phyloP scores from a whole-genome alignment of 805 yeast genomes.

The Yamadazyma sp. region DNA sequence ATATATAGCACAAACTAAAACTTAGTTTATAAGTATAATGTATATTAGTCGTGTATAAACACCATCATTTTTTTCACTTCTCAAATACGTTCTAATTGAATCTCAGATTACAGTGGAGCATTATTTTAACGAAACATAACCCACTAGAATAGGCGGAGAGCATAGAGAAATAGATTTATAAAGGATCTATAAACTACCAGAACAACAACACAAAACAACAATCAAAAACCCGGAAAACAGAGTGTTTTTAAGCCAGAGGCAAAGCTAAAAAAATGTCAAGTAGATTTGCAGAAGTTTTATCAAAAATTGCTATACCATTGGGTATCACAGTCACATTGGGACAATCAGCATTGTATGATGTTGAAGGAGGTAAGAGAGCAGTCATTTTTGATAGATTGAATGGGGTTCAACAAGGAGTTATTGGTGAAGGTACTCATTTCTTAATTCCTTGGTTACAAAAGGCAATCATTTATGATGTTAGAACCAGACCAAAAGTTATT shows the following conservation, averaged over 20 bases:
- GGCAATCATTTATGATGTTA: conserved; percentile 85
- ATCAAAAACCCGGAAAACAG: too few species aligned
- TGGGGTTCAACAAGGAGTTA: conserved; percentile 85
- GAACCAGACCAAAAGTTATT: conserved; percentile 93
- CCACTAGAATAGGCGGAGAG: too few species aligned
- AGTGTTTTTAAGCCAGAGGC: too few species aligned
- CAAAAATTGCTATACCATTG: conserved; percentile 62
- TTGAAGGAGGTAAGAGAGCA: conserved; percentile 93
- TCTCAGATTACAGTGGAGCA: too few species aligned
- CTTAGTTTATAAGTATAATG: too few species aligned
- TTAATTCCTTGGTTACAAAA: conserved; percentile 93
- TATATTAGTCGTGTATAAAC: background rate
- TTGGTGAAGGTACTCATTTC: conserved; percentile 97
- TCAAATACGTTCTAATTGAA: too few species aligned
- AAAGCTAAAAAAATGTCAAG: conserved; percentile 36
- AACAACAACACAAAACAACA: too few species aligned
- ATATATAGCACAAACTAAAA: too few species aligned
- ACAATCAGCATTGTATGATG: conserved; percentile 88
- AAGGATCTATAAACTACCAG: too few species aligned
- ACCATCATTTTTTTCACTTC: too few species aligned
- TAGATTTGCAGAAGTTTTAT: conserved; percentile 34
- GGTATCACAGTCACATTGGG: conserved; percentile 69
- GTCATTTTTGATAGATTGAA: conserved; percentile 88
- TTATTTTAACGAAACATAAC: too few species aligned
- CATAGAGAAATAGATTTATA: too few species aligned